phyloP scores from a whole-genome alignment of 2,329 filamentous ascomycete genomes.

The Fusarium floridanum region DNA sequence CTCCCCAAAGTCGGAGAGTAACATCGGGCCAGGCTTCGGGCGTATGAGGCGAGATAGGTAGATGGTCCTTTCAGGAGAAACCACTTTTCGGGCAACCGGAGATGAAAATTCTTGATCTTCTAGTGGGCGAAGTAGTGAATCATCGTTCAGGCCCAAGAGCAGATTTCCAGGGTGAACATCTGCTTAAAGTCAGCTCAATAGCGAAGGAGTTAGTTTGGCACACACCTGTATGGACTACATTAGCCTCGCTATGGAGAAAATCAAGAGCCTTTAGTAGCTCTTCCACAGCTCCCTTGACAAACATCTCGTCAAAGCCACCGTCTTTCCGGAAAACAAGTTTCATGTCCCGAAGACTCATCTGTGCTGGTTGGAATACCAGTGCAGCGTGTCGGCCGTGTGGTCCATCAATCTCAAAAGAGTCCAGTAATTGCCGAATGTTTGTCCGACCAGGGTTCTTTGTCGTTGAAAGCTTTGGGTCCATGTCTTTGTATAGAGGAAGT shows the following conservation, averaged over 20 bases:
- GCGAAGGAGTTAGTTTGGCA: no score
- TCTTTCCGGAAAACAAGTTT: constrained; percentile 42
- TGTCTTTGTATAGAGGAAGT: constrained; percentile 24
- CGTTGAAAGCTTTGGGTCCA: not conserved
- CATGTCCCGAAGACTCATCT: constrained; percentile 52
- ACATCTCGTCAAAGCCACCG: constrained; percentile 42
- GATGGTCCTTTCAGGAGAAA: constrained; percentile 33
- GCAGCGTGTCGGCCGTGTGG: constrained; percentile 38
- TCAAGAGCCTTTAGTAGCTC: constrained; percentile 51
- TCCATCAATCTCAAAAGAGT: constrained; percentile 37
- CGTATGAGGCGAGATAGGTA: constrained; percentile 45
- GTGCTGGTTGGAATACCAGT: constrained; percentile 42
- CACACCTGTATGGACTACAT: constrained; percentile 51
- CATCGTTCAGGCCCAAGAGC: constrained; percentile 38
- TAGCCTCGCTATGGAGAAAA: constrained; percentile 51
- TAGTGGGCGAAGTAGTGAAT: constrained; percentile 36
- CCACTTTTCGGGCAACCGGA: constrained; percentile 40
- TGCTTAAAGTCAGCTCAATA: constrained; percentile 4
- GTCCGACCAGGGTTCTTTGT: not conserved
- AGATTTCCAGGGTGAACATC: constrained; percentile 47
- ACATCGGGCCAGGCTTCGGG: constrained; percentile 42
- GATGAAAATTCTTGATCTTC: constrained; percentile 42
- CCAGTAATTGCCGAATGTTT: constrained; percentile 38
- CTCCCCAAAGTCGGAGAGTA: constrained; percentile 49
- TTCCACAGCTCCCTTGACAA: constrained; percentile 48